A percentile compares a stretch with the other conserved stretches of the same genome.
phyloP scores from a whole-genome alignment of 2,329 filamentous ascomycete genomes.

The Neofusicoccum sp. region DNA sequence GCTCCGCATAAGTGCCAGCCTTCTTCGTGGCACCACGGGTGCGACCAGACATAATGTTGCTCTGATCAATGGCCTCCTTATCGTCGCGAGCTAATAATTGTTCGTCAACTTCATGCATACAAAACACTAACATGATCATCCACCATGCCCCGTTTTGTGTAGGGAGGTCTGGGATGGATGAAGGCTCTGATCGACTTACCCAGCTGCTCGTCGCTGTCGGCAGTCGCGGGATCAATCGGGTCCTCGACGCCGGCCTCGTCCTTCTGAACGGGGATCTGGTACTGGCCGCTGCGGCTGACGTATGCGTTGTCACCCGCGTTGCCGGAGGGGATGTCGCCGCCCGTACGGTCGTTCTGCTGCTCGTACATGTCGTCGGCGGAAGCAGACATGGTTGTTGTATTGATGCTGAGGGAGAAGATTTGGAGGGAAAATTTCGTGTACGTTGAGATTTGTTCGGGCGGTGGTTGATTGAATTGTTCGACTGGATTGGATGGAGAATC shows the following conservation, averaged over 20 bases:
- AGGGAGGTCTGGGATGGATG: background rate
- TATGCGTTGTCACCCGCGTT: conserved; percentile 46
- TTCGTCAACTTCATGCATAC: background rate
- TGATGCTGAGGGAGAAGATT: background rate
- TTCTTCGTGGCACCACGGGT: conserved; percentile 49
- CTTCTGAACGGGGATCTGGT: conserved; percentile 46
- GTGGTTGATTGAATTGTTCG: background rate
- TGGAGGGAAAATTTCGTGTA: background rate
- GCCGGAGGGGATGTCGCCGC: conserved; percentile 31
- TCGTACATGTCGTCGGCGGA: background rate
- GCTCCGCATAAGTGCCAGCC: conserved; percentile 48
- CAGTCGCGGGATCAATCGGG: conserved; percentile 42
- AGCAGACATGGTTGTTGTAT: background rate
- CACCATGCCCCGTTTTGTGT: no score
- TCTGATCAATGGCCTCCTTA: conserved; percentile 47
- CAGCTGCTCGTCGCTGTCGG: conserved; percentile 49
- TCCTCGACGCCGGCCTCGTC: conserved; percentile 49
- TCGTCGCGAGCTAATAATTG: conserved; percentile 44
- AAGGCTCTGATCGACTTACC: conserved; percentile 32
- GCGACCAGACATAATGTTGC: conserved; percentile 45
- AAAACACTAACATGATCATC: no score
- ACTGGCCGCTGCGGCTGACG: conserved; percentile 46
- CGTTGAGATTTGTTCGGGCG: background rate
- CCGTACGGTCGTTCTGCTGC: background rate
- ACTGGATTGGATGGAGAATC: background rate